A percentile compares a stretch with the other conserved stretches of the same genome.
phyloP scores from a whole-genome alignment of 140 eudicot genomes.

The Oenanthe javanica region DNA sequence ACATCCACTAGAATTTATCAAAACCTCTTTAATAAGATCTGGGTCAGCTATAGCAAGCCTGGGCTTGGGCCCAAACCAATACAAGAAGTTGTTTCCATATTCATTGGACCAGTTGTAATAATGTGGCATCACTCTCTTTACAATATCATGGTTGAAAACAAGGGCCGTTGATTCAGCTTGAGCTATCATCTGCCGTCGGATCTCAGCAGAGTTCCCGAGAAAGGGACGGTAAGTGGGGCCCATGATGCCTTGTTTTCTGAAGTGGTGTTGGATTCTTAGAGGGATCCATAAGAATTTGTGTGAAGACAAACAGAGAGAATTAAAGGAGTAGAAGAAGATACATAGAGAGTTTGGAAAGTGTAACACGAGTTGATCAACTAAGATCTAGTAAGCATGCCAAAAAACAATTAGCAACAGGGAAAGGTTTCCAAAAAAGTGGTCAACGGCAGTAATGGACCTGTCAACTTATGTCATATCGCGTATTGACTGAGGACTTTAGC shows the following conservation, averaged over 20 bases:
- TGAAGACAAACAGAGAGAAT: not conserved
- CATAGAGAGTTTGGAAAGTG: constrained; percentile 1
- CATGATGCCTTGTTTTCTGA: constrained; percentile 42
- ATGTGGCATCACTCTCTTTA: constrained; percentile 59
- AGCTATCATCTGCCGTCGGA: constrained; percentile 50
- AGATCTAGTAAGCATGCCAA: no score
- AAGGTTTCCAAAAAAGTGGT: no score
- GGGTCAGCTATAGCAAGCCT: constrained; percentile 60
- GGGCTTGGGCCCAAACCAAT: constrained; percentile 72
- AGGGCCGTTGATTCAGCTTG: constrained; percentile 36
- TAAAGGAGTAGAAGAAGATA: constrained; percentile 14
- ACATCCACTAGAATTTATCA: constrained; percentile 32
- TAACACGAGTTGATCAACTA: not conserved
- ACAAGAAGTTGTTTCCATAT: constrained; percentile 50
- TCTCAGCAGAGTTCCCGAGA: constrained; percentile 62
- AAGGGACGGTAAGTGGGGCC: constrained; percentile 71
- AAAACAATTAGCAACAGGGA: no score
- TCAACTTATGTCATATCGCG: no score
- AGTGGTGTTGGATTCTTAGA: constrained; percentile 44
- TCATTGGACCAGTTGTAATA: constrained; percentile 53
- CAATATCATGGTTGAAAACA: constrained; percentile 44
- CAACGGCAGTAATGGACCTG: no score
- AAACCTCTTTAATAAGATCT: constrained; percentile 54
- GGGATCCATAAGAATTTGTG: constrained; percentile 47
- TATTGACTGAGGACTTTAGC: no score